Conservation (phyloP, 2,329 filamentous ascomycete genomes). For the Epichloe sylvatica region DNA sequence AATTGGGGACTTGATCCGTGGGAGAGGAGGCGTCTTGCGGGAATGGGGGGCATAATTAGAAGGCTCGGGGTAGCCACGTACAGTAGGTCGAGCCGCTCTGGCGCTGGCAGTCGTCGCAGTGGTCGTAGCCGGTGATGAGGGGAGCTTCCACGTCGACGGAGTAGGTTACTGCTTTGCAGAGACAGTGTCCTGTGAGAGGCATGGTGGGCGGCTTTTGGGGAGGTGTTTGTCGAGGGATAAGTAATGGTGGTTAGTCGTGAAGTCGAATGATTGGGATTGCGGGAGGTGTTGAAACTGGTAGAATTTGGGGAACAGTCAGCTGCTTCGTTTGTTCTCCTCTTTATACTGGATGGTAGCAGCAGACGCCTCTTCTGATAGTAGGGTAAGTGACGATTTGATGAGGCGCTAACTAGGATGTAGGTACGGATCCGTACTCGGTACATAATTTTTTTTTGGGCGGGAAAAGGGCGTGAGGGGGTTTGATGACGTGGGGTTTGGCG, state of each 20-base stretch:
- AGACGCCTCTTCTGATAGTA: slow-evolving; percentile 6
- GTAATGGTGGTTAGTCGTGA: not conserved
- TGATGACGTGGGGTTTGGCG: slow-evolving; percentile 13
- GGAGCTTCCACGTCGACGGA: slow-evolving; percentile 38
- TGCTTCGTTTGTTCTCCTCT: slow-evolving; percentile 2
- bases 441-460: too few relatives aligned
- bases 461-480: slow-evolving; percentile 6
- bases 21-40: not conserved
- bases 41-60: not conserved
- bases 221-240: too few relatives aligned
- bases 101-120: slow-evolving; percentile 61
- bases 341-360: not conserved
- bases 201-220: slow-evolving; percentile 28
- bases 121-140: slow-evolving; percentile 49
- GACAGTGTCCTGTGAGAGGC: slow-evolving; percentile 55
- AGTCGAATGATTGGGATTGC: not conserved
- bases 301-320: not conserved
- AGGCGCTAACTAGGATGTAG: not conserved
- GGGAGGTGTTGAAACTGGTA: not conserved
- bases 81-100: slow-evolving; percentile 57
- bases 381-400: slow-evolving; percentile 11
- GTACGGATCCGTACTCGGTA: not conserved
- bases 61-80: slow-evolving; percentile 19
- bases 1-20: not conserved
- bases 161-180: slow-evolving; percentile 61